Evolutionary conservation across 306 rosid genomes (phyloP).

Genomic region (Albizia julibrissin): DNA sequence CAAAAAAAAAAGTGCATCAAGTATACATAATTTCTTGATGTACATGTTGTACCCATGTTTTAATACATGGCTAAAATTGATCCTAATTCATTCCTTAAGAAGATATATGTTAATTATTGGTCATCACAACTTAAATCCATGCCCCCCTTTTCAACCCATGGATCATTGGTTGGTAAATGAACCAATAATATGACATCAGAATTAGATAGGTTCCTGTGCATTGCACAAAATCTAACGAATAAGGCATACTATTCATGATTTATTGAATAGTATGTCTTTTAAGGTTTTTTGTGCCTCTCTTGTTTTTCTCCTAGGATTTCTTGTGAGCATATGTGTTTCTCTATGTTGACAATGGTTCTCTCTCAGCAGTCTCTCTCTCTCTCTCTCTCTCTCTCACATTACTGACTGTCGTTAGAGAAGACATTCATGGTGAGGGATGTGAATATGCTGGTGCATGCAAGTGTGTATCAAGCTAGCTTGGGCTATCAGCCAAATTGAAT

Average conservation of each 20-base stretch:
- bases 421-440: not conserved
- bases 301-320: not conserved
- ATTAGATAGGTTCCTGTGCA: not conserved
- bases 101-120: not conserved
- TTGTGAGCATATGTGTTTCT: not conserved
- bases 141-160: slow-evolving; percentile 49
- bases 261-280: not conserved
- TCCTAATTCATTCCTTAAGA: not conserved
- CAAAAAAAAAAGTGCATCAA: no score
- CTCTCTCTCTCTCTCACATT: not conserved
- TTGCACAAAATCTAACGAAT: not conserved
- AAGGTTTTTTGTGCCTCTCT: not conserved
- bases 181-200: not conserved
- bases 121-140: slow-evolving; percentile 42
- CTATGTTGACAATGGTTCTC: not conserved
- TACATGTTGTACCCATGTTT: no score
- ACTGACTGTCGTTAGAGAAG: not conserved
- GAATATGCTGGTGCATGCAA: not conserved
- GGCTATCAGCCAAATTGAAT: not conserved
- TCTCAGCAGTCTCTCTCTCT: not conserved
- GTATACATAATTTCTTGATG: no score
- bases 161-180: slow-evolving; percentile 16
- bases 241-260: not conserved
- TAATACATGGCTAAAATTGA: no score
- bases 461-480: not conserved